phyloP scores from a whole-genome alignment of 768 basidiomycete genomes.

The Lactarius sp. region DNA sequence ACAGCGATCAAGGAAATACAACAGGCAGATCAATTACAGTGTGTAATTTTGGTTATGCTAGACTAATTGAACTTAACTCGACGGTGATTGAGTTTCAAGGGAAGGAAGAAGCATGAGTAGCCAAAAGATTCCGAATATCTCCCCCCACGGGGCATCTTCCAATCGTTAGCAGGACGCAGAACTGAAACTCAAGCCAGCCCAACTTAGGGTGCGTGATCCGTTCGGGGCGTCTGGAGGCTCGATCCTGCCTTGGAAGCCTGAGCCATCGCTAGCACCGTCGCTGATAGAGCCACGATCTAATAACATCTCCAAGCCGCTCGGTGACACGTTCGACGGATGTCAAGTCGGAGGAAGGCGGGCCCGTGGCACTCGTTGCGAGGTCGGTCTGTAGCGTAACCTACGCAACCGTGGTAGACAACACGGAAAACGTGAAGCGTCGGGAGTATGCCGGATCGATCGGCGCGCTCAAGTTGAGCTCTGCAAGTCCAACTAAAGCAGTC shows the following conservation, averaged over 20 bases:
- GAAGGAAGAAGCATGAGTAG: not conserved
- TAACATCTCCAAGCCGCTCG: slow-evolving; percentile 6
- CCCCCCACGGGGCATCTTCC: slow-evolving; percentile 25
- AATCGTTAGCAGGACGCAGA: slow-evolving; percentile 34
- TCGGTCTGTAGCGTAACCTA: slow-evolving; percentile 8
- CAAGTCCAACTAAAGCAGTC: not conserved
- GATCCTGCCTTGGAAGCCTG: slow-evolving; percentile 24
- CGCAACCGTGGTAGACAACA: slow-evolving; percentile 35
- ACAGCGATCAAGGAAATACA: too few relatives aligned
- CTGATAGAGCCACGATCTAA: slow-evolving; percentile 5
- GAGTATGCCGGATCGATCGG: slow-evolving; percentile 54
- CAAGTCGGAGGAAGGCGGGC: slow-evolving; percentile 9
- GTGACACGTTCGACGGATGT: slow-evolving; percentile 1
- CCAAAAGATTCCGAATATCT: slow-evolving; percentile 24
- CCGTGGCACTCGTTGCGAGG: slow-evolving; percentile 18
- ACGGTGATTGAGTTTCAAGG: not conserved
- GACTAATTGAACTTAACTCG: not conserved
- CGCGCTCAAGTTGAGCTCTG: slow-evolving; percentile 17
- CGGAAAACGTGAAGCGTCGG: slow-evolving; percentile 70
- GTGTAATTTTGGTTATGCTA: not conserved
- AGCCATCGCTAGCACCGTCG: slow-evolving; percentile 20
- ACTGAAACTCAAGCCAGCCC: slow-evolving; percentile 40
- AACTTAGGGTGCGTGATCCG: slow-evolving; percentile 12
- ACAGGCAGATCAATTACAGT: not conserved
- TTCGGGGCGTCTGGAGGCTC: slow-evolving; percentile 19